phyloP scores from a whole-genome alignment of 192 early-diverging fungal genomes.

The Funneliformis mosseae region DNA sequence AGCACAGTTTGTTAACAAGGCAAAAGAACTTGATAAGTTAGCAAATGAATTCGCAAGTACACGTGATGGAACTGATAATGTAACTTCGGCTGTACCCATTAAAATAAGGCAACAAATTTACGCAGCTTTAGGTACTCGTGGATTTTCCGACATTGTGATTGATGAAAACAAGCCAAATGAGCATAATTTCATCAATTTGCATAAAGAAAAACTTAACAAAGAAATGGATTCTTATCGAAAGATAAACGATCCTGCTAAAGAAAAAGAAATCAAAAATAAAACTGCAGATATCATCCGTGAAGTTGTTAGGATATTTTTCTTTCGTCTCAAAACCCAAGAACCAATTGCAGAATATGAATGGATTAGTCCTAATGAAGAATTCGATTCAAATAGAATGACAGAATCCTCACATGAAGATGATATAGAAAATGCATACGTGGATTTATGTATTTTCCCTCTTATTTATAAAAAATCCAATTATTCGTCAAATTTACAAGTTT shows the following conservation, averaged over 20 bases:
- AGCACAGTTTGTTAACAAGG: neutral
- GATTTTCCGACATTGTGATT: neutral
- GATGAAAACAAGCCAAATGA: neutral
- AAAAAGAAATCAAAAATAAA: neutral
- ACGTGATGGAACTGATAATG: neutral
- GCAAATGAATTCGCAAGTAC: neutral
- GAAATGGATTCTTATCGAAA: neutral
- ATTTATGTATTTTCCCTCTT: neutral
- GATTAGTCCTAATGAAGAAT: neutral
- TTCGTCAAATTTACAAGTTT: neutral
- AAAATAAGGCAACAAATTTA: neutral
- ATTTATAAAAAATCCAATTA: neutral
- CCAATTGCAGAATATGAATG: neutral
- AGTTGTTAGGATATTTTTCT: neutral
- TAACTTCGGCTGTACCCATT: neutral
- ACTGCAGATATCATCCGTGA: neutral
- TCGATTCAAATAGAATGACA: neutral
- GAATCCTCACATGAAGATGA: neutral
- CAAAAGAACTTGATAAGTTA: neutral
- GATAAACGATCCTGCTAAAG: neutral
- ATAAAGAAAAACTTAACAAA: neutral
- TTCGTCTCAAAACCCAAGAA: neutral
- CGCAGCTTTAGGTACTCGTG: neutral
- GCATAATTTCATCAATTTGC: neutral
- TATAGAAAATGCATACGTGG: neutral